phyloP scores from a whole-genome alignment of 306 rosid genomes.

The Acacia confusa region DNA sequence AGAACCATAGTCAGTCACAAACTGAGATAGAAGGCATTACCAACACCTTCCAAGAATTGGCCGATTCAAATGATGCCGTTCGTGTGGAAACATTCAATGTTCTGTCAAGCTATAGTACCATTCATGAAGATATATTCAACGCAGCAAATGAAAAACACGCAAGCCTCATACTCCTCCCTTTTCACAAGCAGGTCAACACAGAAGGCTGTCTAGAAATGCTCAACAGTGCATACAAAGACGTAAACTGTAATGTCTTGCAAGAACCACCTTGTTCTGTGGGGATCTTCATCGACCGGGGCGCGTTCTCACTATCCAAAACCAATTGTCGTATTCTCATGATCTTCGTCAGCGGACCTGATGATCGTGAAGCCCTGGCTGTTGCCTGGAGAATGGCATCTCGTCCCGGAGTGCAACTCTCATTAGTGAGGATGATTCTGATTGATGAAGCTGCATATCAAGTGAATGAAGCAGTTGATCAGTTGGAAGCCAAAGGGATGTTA shows the following conservation, averaged over 20 bases:
- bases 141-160: conserved; percentile 41
- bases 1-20: conserved; percentile 28
- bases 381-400: neutral
- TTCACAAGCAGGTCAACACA: conserved; percentile 4
- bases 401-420: conserved; percentile 31
- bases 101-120: conserved; percentile 39
- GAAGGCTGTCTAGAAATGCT: neutral
- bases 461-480: neutral
- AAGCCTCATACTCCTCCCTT: conserved; percentile 41
- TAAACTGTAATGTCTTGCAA: neutral
- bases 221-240: neutral
- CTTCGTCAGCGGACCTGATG: neutral
- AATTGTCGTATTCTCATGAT: neutral
- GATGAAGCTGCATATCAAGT: conserved; percentile 27
- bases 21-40: conserved; percentile 37
- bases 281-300: neutral
- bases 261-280: neutral
- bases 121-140: conserved; percentile 44
- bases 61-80: neutral
- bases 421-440: conserved; percentile 37
- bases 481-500: conserved; percentile 24
- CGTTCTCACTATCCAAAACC: too few relatives aligned
- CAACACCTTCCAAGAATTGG: conserved; percentile 14
- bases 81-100: conserved; percentile 29
- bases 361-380: neutral